Percentiles rank a stretch among this genome's conserved stretches.
phyloP scores from a whole-genome alignment of 1,284 basidiomycete species.

The Porodaedalea pini region DNA sequence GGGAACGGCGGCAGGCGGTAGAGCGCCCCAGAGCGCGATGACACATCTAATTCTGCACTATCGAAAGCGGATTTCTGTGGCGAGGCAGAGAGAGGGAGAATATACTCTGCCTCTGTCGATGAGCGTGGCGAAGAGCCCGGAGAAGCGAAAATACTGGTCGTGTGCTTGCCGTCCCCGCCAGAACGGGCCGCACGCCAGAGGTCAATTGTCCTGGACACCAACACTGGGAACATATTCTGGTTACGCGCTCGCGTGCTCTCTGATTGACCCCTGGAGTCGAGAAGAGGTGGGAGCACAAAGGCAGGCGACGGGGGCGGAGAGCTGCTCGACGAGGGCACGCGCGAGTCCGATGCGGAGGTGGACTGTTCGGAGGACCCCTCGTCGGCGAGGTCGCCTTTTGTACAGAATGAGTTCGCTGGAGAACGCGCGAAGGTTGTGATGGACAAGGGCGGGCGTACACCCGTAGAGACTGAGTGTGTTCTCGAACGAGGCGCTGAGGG shows the following conservation, averaged over 20 bases:
- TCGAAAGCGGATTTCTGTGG: slow-evolving; percentile 53
- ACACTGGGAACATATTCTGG: slow-evolving; percentile 45
- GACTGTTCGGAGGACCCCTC: not conserved
- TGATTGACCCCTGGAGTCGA: slow-evolving; percentile 22
- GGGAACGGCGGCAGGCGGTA: slow-evolving; percentile 39
- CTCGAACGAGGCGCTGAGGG: slow-evolving; percentile 31
- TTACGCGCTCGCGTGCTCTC: slow-evolving; percentile 3
- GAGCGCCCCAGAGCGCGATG: slow-evolving; percentile 27
- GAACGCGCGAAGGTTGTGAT: slow-evolving; percentile 35
- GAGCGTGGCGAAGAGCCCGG: slow-evolving; percentile 49
- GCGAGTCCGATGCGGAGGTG: slow-evolving; percentile 22
- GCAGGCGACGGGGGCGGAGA: slow-evolving; percentile 33
- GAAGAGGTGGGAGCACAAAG: slow-evolving; percentile 19
- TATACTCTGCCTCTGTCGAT: slow-evolving; percentile 45
- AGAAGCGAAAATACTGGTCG: slow-evolving; percentile 29
- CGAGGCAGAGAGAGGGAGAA: slow-evolving; percentile 69
- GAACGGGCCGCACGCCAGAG: slow-evolving; percentile 42
- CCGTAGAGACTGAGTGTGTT: slow-evolving; percentile 59
- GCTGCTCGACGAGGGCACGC: slow-evolving; percentile 41
- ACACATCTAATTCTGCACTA: slow-evolving; percentile 39
- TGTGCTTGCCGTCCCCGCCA: slow-evolving; percentile 32
- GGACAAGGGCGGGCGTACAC: slow-evolving; percentile 51
- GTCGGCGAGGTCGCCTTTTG: not conserved
- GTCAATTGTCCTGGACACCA: slow-evolving; percentile 49
- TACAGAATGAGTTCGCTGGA: slow-evolving; percentile 11